A percentile compares a stretch with the other conserved stretches of the same genome.
These are phyloP conservation scores for Endocalyx cinctus DNA, from an alignment of 2,329 filamentous ascomycete genomes.

Conservation along the genomic window DNA sequence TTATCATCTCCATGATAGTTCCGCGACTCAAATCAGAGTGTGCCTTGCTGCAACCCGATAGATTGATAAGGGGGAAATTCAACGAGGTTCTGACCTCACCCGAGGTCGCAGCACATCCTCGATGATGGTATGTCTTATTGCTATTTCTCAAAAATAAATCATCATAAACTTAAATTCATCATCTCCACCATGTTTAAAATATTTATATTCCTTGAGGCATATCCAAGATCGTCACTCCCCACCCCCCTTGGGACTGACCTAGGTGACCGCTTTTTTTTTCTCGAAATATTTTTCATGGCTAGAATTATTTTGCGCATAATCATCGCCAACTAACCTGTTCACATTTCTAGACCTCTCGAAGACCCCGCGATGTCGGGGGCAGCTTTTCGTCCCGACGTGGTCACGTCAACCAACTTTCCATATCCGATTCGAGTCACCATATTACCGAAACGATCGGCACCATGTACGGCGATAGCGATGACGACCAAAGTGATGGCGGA, in stretches of 20 bases:
- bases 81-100: conserved; percentile 20
- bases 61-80: conserved; percentile 19
- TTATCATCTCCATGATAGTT: conserved; percentile 22
- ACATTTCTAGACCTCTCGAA: conserved; percentile 49
- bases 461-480: conserved; percentile 76
- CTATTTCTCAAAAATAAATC: conserved; percentile 5
- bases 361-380: conserved; percentile 51
- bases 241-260: too few relatives aligned
- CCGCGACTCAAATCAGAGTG: conserved; percentile 17
- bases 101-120: conserved; percentile 23
- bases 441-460: conserved; percentile 91
- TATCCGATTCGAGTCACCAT: conserved; percentile 89
- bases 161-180: conserved; percentile 6
- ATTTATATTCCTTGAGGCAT: too few relatives aligned
- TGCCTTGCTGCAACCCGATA: conserved; percentile 23
- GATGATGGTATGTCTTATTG: conserved; percentile 25
- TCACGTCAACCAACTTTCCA: conserved; percentile 54
- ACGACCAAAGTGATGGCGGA: conserved; percentile 41
- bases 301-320: conserved; percentile 2
- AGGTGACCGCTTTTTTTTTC: too few relatives aligned
- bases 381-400: conserved; percentile 56
- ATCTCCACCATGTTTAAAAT: background rate
- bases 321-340: conserved; percentile 9
- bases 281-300: background rate
- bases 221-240: too few relatives aligned